Percentiles rank a stretch among this genome's conserved stretches.
Evolutionary conservation across 2,329 filamentous ascomycete genomes (phyloP).

Genomic region (Aspergillus eucalypticola): DNA sequence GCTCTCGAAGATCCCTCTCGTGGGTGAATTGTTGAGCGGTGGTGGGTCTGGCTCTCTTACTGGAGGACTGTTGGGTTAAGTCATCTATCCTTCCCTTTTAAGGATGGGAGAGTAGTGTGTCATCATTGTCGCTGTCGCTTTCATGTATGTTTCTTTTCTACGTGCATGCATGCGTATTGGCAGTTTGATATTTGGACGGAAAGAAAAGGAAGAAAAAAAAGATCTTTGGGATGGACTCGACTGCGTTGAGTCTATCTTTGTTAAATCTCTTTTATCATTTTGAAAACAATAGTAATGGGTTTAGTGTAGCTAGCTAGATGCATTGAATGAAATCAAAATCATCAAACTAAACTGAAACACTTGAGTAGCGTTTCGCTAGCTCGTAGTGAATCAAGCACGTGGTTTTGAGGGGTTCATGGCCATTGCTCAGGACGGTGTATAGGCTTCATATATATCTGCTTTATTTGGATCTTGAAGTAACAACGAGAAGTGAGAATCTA

Average conservation of each 20-base stretch:
- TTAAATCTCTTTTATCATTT: background rate
- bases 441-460: too few species aligned
- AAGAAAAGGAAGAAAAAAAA: too few species aligned
- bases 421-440: too few species aligned
- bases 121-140: too few species aligned
- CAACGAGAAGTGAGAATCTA: too few species aligned
- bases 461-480: too few species aligned
- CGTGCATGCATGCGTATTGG: background rate
- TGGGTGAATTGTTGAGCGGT: slow-evolving; percentile 24
- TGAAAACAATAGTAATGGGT: background rate
- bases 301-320: background rate
- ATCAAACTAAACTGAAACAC: too few species aligned
- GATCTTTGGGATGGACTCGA: background rate
- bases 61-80: background rate
- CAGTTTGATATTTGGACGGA: background rate
- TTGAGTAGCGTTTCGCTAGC: too few species aligned
- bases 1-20: slow-evolving; percentile 24
- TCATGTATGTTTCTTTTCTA: background rate
- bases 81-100: too few species aligned
- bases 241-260: background rate
- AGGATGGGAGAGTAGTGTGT: background rate
- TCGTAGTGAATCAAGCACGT: too few species aligned
- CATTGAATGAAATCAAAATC: background rate
- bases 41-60: slow-evolving; percentile 4
- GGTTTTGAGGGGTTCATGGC: too few species aligned